These are phyloP conservation scores for Cutaneotrichosporon dermatis DNA, from an alignment of 1,284 basidiomycete species.

Conservation along the genomic window DNA sequence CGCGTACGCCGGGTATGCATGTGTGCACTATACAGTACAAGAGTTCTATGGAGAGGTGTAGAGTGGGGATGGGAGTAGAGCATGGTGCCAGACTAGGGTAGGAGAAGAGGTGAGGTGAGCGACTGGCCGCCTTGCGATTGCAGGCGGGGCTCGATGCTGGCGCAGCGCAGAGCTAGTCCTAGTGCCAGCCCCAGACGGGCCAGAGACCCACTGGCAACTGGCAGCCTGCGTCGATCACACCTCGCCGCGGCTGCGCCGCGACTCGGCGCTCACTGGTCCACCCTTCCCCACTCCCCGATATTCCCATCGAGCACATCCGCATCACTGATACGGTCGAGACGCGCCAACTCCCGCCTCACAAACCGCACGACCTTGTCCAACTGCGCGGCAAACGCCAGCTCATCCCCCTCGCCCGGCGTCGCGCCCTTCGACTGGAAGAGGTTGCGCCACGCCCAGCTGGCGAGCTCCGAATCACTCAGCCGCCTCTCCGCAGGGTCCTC, in stretches of 20 bases:
- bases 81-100: not conserved
- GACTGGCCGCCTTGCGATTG: too few relatives aligned
- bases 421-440: conserved; percentile 55
- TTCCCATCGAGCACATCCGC: conserved; percentile 58
- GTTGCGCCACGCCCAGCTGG: conserved; percentile 87
- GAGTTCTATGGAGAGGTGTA: not conserved
- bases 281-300: conserved; percentile 43
- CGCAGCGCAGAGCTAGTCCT: too few relatives aligned
- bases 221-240: too few relatives aligned
- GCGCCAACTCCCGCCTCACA: conserved; percentile 66
- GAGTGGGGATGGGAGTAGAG: not conserved
- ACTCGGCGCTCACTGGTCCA: conserved; percentile 11
- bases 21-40: not conserved
- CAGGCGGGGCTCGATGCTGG: too few relatives aligned
- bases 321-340: conserved; percentile 70
- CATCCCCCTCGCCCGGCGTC: conserved; percentile 43
- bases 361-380: conserved; percentile 74
- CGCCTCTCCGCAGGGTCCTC: conserved; percentile 20
- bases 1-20: not conserved
- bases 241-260: not conserved
- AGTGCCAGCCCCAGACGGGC: too few relatives aligned
- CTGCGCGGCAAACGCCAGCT: conserved; percentile 67
- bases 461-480: conserved; percentile 66
- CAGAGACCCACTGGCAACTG: too few relatives aligned
- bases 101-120: not conserved